These are phyloP conservation scores for Pleurotus djamor DNA, from an alignment of 768 basidiomycete species.

Conservation along the genomic window DNA sequence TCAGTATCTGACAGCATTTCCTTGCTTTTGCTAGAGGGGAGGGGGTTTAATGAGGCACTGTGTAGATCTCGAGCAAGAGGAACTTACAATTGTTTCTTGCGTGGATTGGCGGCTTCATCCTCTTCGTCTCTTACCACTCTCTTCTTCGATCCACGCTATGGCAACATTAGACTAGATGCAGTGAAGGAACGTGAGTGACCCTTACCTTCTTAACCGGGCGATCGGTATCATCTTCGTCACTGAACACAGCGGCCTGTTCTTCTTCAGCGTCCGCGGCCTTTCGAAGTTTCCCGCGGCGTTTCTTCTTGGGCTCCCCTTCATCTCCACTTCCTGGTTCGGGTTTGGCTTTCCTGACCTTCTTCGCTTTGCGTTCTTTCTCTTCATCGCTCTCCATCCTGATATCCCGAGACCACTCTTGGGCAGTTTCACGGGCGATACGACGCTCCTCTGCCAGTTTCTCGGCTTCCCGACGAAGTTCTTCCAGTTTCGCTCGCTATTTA, in stretches of 20 bases:
- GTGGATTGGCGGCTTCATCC: slow-evolving; percentile 54
- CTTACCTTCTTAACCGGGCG: slow-evolving; percentile 71
- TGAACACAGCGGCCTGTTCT: slow-evolving; percentile 59
- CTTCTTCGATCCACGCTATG: slow-evolving; percentile 60
- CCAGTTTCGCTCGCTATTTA: slow-evolving; percentile 57
- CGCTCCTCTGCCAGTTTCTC: slow-evolving; percentile 83
- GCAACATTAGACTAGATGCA: slow-evolving; percentile 17
- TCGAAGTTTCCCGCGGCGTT: slow-evolving; percentile 66
- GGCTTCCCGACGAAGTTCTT: slow-evolving; percentile 64
- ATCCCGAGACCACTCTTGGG: slow-evolving; percentile 73
- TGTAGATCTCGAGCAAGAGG: neutral
- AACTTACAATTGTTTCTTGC: slow-evolving; percentile 77
- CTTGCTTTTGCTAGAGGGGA: slow-evolving; percentile 73
- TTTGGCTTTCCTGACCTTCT: slow-evolving; percentile 53
- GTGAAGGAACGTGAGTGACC: neutral
- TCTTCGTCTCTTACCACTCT: slow-evolving; percentile 79
- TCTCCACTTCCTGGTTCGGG: slow-evolving; percentile 53
- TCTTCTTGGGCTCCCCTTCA: slow-evolving; percentile 70
- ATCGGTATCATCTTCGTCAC: slow-evolving; percentile 68
- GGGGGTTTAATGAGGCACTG: slow-evolving; percentile 1
- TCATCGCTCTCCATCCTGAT: slow-evolving; percentile 74
- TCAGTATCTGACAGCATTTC: slow-evolving; percentile 87
- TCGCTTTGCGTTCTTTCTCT: slow-evolving; percentile 66
- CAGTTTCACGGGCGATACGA: slow-evolving; percentile 72
- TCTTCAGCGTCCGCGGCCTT: slow-evolving; percentile 60